Base-by-base conservation (phyloP, 1,284 basidiomycete species). In the Meira miltonrushii region DNA sequence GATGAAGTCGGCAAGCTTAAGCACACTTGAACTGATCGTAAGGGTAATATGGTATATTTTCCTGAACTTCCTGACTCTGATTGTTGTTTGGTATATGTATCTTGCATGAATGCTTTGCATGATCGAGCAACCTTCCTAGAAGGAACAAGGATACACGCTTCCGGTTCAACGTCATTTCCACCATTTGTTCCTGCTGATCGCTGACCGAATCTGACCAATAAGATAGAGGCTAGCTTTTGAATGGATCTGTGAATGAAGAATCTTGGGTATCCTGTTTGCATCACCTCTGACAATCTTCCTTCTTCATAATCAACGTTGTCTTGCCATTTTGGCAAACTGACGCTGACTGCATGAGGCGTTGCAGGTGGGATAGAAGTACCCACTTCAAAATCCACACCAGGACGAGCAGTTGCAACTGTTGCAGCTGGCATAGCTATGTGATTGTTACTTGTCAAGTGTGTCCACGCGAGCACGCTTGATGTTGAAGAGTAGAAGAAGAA, bases 241-340 rank as follows among this genome's bases (percentile, higher is more conserved):
- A 97, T 92, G 65, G 84, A 88, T 23, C 86, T 81, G 78, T 96
- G 91, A 57, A 98, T 89, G 78, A 95, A 97, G 81, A 98, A 99
- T 50, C 95, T 83, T 0, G 95, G 95, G 76, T 98, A 99, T n/a
- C 94, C 95, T 4, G 87, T 86, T 58, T 89, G 84, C 92, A 97
- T 93, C 15, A 81, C 82, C 58, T 89, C 84, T 1, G 88, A 78
- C 6, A 98, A 87, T 39, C 91, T 84, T 12, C 92, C 92, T 72
- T 92, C 88, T 79, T 97, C 94, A 71, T 97, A 99, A 12, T 84
- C 93, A 50, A 98, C 85, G 68, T 89, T 92, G 79, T 97, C 95
- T 54, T 82, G 81, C 94, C 94, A 98, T 17, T 85, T 90, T 0
- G 95, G 95, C 0, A 98, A 83, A 7, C 92, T 96, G n/a, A 97